Evolutionary conservation across 2,329 filamentous ascomycete genomes (phyloP).

Genomic region (Pochonia chlamydosporia): DNA sequence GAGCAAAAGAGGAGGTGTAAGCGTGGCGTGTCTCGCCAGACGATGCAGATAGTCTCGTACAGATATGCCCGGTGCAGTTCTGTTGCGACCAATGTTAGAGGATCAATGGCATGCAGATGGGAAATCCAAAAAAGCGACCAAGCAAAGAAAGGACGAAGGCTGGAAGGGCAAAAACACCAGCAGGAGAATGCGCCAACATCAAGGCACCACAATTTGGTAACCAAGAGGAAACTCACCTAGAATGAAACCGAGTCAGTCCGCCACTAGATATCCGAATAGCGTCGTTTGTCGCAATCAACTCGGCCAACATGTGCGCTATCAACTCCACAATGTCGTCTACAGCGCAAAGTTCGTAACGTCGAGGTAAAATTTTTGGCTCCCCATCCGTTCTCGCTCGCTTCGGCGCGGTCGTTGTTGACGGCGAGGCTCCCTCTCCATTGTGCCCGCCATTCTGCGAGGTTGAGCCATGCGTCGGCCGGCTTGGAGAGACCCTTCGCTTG

Average conservation of each 20-base stretch:
- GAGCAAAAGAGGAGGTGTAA: constrained; percentile 88
- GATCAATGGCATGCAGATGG: not conserved
- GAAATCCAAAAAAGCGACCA: not conserved
- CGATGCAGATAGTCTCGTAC: constrained; percentile 91
- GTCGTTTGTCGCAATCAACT: constrained; percentile 91
- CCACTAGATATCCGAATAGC: constrained; percentile 69
- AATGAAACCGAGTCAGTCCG: constrained; percentile 90
- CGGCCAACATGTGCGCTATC: constrained; percentile 91
- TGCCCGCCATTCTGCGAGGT: not conserved
- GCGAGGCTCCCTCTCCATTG: not conserved
- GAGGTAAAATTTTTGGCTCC: constrained; percentile 56
- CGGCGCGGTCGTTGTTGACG: constrained; percentile 16
- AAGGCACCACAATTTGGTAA: too few species aligned
- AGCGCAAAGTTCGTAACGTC: constrained; percentile 73
- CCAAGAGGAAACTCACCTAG: constrained; percentile 54
- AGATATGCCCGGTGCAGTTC: constrained; percentile 77
- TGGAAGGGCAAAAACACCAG: not conserved
- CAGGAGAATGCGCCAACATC: too few species aligned
- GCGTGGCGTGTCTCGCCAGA: constrained; percentile 86
- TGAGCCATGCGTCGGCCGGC: not conserved
- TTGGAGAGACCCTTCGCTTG: constrained; percentile 25
- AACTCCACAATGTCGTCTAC: constrained; percentile 83
- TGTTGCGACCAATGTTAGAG: constrained; percentile 6
- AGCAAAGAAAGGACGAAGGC: not conserved
- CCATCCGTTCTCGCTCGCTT: constrained; percentile 51